These are phyloP conservation scores for Salvia sclarea DNA, from an alignment of 305 asterid species.

Conservation along the genomic window DNA sequence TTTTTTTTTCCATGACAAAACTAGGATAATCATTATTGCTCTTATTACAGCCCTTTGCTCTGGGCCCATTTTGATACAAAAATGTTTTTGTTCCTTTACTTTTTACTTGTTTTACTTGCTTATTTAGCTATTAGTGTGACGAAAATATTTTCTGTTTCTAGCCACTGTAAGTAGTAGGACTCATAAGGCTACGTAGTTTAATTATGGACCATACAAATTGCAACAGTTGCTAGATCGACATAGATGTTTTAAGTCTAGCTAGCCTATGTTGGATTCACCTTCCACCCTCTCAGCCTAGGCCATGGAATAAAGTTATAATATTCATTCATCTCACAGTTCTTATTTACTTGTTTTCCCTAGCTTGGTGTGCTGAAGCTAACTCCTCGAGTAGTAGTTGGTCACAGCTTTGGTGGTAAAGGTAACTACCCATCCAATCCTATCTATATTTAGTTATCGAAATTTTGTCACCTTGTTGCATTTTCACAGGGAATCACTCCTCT, in stretches of 20 bases:
- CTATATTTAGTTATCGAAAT: background rate
- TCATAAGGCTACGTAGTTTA: background rate
- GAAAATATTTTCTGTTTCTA: conserved; percentile 3
- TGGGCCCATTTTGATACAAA: background rate
- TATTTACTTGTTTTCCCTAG: conserved; percentile 45
- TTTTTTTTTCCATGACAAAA: conserved; percentile 17
- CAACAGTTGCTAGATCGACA: background rate
- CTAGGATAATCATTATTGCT: conserved; percentile 2
- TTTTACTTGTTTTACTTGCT: conserved; percentile 3
- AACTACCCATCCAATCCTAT: conserved; percentile 23
- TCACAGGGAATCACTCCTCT: conserved; percentile 3
- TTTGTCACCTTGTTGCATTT: conserved; percentile 1
- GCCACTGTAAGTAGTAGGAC: background rate
- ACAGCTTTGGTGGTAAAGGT: conserved; percentile 99
- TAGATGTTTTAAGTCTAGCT: conserved; percentile 1
- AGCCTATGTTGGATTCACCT: conserved; percentile 14
- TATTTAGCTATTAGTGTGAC: background rate
- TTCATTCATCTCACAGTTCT: conserved; percentile 26
- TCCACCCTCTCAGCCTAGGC: conserved; percentile 22
- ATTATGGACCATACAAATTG: background rate
- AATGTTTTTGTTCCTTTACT: background rate
- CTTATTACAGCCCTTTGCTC: background rate
- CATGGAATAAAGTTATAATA: conserved; percentile 14
- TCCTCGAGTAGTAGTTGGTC: conserved; percentile 95
- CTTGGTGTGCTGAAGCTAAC: conserved; percentile 84